Percentiles rank a stretch among this genome's conserved stretches.
phyloP scores from a whole-genome alignment of 805 yeast genomes.

The Metschnikowia matae region DNA sequence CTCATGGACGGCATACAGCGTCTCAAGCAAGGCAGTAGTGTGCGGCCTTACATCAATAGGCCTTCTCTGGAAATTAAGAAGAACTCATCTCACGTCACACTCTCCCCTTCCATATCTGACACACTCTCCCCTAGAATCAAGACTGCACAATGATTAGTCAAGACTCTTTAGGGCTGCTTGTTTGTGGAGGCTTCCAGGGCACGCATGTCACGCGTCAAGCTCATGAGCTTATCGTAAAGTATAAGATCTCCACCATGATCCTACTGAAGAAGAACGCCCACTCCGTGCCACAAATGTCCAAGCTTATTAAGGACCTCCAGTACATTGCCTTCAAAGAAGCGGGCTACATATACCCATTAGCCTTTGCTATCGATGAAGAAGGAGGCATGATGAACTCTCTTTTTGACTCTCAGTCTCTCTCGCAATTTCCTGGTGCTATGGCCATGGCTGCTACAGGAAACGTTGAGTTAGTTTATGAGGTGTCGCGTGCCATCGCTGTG shows the following conservation, averaged over 20 bases:
- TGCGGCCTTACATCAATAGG: neutral
- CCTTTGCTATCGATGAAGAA: slow-evolving; percentile 60
- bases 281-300: slow-evolving; percentile 45
- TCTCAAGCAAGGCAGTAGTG: neutral
- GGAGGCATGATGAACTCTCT: slow-evolving; percentile 61
- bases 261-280: slow-evolving; percentile 49
- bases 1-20: neutral
- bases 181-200: slow-evolving; percentile 60
- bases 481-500: slow-evolving; percentile 49
- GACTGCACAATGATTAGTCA: slow-evolving; percentile 1
- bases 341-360: slow-evolving; percentile 48
- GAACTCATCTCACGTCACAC: neutral
- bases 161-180: slow-evolving; percentile 43
- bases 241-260: slow-evolving; percentile 50
- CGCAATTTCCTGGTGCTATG: slow-evolving; percentile 66
- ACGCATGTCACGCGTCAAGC: slow-evolving; percentile 51
- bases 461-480: slow-evolving; percentile 45
- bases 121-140: neutral
- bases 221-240: slow-evolving; percentile 45
- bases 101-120: neutral
- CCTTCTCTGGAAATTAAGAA: neutral
- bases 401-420: slow-evolving; percentile 46
- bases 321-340: slow-evolving; percentile 46
- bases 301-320: slow-evolving; percentile 51
- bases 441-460: slow-evolving; percentile 55